Conservation (phyloP, 2,329 filamentous ascomycete species). For the Phaeosphaeriaceae sp. region DNA sequence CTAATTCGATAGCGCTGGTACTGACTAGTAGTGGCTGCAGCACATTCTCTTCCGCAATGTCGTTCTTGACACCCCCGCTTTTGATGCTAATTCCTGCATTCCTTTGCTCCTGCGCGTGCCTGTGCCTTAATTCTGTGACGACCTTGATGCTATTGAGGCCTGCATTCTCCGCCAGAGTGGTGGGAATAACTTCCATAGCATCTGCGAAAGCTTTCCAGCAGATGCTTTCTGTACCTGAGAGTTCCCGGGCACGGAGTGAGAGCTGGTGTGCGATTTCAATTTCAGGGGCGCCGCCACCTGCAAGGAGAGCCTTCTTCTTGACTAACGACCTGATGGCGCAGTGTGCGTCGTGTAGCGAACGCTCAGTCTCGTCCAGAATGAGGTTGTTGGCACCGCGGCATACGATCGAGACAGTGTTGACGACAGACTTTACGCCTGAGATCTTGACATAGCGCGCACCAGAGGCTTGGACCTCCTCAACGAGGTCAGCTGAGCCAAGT, state of each 20-base stretch:
- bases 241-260: slow-evolving; percentile 77
- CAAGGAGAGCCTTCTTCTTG: slow-evolving; percentile 99
- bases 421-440: slow-evolving; percentile 84
- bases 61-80: slow-evolving; percentile 93
- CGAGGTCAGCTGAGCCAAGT: slow-evolving; percentile 88
- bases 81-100: slow-evolving; percentile 98
- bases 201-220: slow-evolving; percentile 99
- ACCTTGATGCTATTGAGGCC: slow-evolving; percentile 99
- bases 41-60: slow-evolving; percentile 96
- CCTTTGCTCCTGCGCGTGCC: slow-evolving; percentile 92
- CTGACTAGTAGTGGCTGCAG: slow-evolving; percentile 94
- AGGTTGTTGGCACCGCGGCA: slow-evolving; percentile 92
- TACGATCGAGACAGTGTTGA: slow-evolving; percentile 89
- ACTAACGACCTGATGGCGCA: slow-evolving; percentile 97
- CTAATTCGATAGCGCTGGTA: slow-evolving; percentile 96
- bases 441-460: slow-evolving; percentile 95
- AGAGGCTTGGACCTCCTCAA: slow-evolving; percentile 87
- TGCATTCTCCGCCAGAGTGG: slow-evolving; percentile 95
- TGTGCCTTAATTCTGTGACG: slow-evolving; percentile 91
- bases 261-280: slow-evolving; percentile 93
- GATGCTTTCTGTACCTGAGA: slow-evolving; percentile 92
- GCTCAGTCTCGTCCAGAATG: slow-evolving; percentile 96
- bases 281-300: slow-evolving; percentile 93
- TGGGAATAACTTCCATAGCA: slow-evolving; percentile 95
- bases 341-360: slow-evolving; percentile 93